Conservation (phyloP, 2,329 filamentous ascomycete genomes). For the Lomentospora prolificans region DNA sequence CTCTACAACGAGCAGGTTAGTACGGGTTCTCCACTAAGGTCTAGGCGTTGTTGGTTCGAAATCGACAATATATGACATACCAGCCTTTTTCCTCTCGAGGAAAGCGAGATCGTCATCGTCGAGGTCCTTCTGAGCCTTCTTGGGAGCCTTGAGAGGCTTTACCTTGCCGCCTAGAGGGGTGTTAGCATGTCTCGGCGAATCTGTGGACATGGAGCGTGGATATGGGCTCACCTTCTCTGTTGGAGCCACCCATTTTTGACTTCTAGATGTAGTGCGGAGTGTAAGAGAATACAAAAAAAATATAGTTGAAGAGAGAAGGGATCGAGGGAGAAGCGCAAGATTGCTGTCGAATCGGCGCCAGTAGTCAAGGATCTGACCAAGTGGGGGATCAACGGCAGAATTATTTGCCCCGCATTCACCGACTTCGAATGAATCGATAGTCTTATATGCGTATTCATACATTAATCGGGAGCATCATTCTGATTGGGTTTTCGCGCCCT, state of each 20-base stretch:
- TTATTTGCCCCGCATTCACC: conserved; percentile 3
- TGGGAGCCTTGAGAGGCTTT: conserved; percentile 79
- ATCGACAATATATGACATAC: conserved; percentile 37
- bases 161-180: conserved; percentile 62
- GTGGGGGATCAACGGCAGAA: neutral
- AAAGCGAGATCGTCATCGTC: conserved; percentile 82
- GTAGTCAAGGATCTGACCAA: neutral
- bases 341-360: neutral
- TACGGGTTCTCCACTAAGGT: neutral
- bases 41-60: neutral
- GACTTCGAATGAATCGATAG: conserved; percentile 1
- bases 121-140: conserved; percentile 73
- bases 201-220: neutral
- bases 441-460: neutral
- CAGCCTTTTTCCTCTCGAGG: conserved; percentile 74
- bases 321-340: neutral
- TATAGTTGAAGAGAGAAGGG: neutral
- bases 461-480: neutral
- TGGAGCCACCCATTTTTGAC: conserved; percentile 52
- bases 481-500: neutral
- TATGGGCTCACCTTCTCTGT: conserved; percentile 48
- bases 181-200: neutral
- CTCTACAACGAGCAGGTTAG: conserved; percentile 35
- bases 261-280: neutral
- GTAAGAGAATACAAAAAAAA: neutral